Percentiles rank a stretch among this genome's conserved stretches.
Conservation (phyloP, 192 early-diverging fungal species). For the Coemansia sp. region DNA sequence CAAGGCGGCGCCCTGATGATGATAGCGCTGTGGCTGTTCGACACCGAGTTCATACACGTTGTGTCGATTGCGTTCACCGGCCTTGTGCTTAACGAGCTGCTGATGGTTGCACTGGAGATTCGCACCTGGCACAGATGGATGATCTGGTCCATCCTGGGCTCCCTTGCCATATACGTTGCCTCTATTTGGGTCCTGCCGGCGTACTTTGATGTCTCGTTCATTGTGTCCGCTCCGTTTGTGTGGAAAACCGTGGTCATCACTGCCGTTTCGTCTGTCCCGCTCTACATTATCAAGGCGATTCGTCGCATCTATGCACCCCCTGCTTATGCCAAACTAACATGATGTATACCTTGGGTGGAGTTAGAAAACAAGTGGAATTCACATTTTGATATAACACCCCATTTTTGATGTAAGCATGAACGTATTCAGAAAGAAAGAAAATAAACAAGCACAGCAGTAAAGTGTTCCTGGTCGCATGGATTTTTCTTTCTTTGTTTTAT, state of each 20-base stretch:
- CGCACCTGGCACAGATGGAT: conserved; percentile 92
- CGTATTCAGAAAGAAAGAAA: too few species aligned
- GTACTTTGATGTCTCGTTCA: conserved; percentile 91
- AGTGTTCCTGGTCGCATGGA: too few species aligned
- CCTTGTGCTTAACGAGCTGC: conserved; percentile 88
- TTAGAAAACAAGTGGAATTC: too few species aligned
- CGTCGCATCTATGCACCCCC: conserved; percentile 82
- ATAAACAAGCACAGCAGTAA: too few species aligned
- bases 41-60: conserved; percentile 92
- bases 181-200: conserved; percentile 89
- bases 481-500: too few species aligned
- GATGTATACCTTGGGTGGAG: background rate
- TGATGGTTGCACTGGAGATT: conserved; percentile 96
- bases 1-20: conserved; percentile 97
- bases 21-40: conserved; percentile 90
- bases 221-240: conserved; percentile 78
- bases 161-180: conserved; percentile 77
- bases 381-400: background rate
- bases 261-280: conserved; percentile 79
- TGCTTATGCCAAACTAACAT: conserved; percentile 82
- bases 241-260: conserved; percentile 92
- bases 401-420: background rate
- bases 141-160: conserved; percentile 81
- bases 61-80: conserved; percentile 95
- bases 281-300: conserved; percentile 83